Conservation (phyloP, 1,284 basidiomycete genomes). For the Hemileia vastatrix region DNA sequence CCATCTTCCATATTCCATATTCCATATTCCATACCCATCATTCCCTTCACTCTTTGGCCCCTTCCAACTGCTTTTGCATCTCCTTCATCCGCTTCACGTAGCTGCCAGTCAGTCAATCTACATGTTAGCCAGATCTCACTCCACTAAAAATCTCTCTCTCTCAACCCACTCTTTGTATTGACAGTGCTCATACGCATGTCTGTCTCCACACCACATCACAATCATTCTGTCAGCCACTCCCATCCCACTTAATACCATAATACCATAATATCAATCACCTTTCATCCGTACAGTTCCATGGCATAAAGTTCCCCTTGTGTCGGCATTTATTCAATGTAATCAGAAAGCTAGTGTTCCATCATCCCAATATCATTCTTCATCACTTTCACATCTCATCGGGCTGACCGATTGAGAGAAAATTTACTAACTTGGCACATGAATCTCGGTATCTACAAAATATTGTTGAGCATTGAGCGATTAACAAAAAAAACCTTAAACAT, state of each 20-base stretch:
- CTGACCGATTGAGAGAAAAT: neutral
- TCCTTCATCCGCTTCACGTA: slow-evolving; percentile 21
- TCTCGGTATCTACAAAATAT: slow-evolving; percentile 19
- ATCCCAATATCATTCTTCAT: too few species aligned
- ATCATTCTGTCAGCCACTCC: neutral
- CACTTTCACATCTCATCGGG: too few species aligned
- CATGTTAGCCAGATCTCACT: too few species aligned
- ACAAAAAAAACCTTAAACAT: too few species aligned
- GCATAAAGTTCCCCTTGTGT: slow-evolving; percentile 22
- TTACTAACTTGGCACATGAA: slow-evolving; percentile 18
- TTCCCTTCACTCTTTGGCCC: slow-evolving; percentile 16
- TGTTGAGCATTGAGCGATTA: too few species aligned
- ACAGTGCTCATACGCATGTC: slow-evolving; percentile 24
- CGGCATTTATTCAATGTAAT: slow-evolving; percentile 22
- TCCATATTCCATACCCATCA: too few species aligned
- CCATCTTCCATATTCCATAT: too few species aligned
- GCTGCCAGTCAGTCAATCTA: too few species aligned
- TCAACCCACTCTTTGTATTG: slow-evolving; percentile 22
- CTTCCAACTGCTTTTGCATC: slow-evolving; percentile 21
- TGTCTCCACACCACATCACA: neutral
- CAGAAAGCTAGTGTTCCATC: slow-evolving; percentile 14
- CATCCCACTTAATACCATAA: neutral
- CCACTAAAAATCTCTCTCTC: too few species aligned
- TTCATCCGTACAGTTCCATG: slow-evolving; percentile 23
- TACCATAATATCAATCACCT: too few species aligned